These are phyloP conservation scores for Zymoseptoria tritici DNA, from an alignment of 2,329 filamentous ascomycete genomes.

Conservation along the genomic window DNA sequence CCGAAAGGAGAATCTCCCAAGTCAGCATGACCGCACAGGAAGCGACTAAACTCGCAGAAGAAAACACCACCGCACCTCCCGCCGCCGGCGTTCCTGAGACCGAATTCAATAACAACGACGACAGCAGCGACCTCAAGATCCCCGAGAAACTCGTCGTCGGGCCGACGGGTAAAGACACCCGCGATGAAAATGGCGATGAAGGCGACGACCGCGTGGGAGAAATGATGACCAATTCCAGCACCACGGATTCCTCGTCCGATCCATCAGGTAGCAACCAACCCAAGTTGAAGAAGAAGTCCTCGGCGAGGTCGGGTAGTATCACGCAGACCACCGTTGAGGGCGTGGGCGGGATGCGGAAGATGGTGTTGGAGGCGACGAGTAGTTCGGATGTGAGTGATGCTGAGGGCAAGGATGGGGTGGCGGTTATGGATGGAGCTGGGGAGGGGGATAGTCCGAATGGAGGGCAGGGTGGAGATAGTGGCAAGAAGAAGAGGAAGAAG, in stretches of 20 bases:
- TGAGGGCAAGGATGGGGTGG: slow-evolving; percentile 2
- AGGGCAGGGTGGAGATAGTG: slow-evolving; percentile 3
- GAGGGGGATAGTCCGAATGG: slow-evolving; percentile 6
- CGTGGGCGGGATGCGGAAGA: slow-evolving; percentile 61
- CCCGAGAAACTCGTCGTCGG: slow-evolving; percentile 15
- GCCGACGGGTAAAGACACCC: neutral
- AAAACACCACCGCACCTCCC: slow-evolving; percentile 11
- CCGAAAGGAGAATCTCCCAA: slow-evolving; percentile 7
- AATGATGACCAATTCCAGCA: slow-evolving; percentile 4
- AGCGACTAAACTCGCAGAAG: slow-evolving; percentile 20
- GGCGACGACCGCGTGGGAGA: slow-evolving; percentile 13
- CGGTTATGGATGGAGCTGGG: slow-evolving; percentile 12
- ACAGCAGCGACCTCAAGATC: slow-evolving; percentile 2
- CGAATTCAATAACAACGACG: neutral
- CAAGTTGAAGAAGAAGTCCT: slow-evolving; percentile 23
- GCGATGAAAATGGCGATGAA: slow-evolving; percentile 1
- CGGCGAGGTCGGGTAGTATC: slow-evolving; percentile 65
- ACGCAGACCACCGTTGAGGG: slow-evolving; percentile 71
- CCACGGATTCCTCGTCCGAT: neutral
- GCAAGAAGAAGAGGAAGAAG: slow-evolving; percentile 20
- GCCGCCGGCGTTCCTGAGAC: neutral
- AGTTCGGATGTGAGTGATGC: slow-evolving; percentile 29
- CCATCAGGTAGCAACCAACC: neutral
- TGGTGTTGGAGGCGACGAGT: slow-evolving; percentile 62
- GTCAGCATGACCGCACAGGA: slow-evolving; percentile 15